These are phyloP conservation scores for Adansonia rubrostipa DNA, from an alignment of 441 rosid species.

Conservation along the genomic window DNA sequence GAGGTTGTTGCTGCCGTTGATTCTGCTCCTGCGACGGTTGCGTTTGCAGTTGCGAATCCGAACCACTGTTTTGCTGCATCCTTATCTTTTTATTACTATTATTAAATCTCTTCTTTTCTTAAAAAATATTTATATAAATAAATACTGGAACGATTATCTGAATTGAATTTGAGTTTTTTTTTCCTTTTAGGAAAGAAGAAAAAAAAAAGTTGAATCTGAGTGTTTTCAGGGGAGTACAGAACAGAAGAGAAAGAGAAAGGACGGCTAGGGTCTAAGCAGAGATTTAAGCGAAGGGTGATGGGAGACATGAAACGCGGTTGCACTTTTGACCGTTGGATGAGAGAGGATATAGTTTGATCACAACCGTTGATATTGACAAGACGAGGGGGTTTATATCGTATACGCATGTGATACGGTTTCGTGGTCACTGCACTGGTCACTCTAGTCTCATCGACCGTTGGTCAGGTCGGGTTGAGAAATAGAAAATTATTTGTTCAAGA, in stretches of 20 bases:
- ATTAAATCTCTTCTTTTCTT: not conserved
- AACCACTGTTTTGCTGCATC: conserved; percentile 63
- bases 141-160: not conserved
- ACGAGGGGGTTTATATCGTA: conserved; percentile 4
- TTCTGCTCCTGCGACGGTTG: conserved; percentile 37
- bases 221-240: not conserved
- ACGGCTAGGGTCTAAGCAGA: conserved; percentile 53
- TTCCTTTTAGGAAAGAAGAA: conserved; percentile 2
- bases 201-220: conserved; percentile 26
- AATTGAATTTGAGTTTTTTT: conserved; percentile 17
- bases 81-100: conserved; percentile 27
- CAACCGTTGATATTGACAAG: conserved; percentile 41
- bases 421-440: not conserved
- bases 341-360: conserved; percentile 24
- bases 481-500: too few relatives aligned
- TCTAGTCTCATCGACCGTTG: not conserved
- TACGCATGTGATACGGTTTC: conserved; percentile 20
- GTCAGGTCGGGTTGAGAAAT: too few relatives aligned
- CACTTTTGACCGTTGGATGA: conserved; percentile 51
- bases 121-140: not conserved
- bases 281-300: conserved; percentile 29
- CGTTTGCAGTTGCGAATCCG: conserved; percentile 60
- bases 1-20: conserved; percentile 46
- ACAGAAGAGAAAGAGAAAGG: conserved; percentile 29
- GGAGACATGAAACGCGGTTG: conserved; percentile 50